These are phyloP conservation scores for Senecio squalidus DNA, from an alignment of 140 eudicot species.

Conservation along the genomic window DNA sequence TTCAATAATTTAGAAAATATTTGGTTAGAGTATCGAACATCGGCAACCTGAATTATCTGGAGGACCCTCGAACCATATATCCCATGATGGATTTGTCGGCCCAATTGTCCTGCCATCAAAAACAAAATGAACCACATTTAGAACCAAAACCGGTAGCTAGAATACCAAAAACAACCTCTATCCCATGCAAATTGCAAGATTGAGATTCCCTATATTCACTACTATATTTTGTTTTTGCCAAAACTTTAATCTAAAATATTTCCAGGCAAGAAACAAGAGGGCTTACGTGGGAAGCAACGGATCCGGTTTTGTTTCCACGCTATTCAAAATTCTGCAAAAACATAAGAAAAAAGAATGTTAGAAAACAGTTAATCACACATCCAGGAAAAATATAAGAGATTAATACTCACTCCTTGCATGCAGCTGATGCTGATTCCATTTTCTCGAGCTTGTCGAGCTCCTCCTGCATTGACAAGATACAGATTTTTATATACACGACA, in stretches of 20 bases:
- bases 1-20: conserved; percentile 16
- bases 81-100: conserved; percentile 81
- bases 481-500: background rate
- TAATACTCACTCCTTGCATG: conserved; percentile 67
- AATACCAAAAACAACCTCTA: background rate
- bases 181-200: conserved; percentile 3
- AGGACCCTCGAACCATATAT: conserved; percentile 93
- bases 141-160: conserved; percentile 1
- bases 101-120: conserved; percentile 52
- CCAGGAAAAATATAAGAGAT: background rate
- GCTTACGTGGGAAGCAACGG: conserved; percentile 69
- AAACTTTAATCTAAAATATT: conserved; percentile 1
- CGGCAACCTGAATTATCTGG: conserved; percentile 68
- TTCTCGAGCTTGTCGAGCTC: conserved; percentile 76
- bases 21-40: conserved; percentile 64
- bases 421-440: conserved; percentile 65
- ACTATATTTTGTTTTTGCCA: background rate
- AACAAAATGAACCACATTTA: background rate
- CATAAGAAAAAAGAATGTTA: conserved; percentile 11
- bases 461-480: conserved; percentile 45
- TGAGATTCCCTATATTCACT: background rate
- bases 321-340: conserved; percentile 36
- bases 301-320: conserved; percentile 65
- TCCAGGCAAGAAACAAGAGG: conserved; percentile 11
- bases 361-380: background rate